Conservation (phyloP, 139 green algal genomes). For the Chlamydomonas asymmetrica region DNA sequence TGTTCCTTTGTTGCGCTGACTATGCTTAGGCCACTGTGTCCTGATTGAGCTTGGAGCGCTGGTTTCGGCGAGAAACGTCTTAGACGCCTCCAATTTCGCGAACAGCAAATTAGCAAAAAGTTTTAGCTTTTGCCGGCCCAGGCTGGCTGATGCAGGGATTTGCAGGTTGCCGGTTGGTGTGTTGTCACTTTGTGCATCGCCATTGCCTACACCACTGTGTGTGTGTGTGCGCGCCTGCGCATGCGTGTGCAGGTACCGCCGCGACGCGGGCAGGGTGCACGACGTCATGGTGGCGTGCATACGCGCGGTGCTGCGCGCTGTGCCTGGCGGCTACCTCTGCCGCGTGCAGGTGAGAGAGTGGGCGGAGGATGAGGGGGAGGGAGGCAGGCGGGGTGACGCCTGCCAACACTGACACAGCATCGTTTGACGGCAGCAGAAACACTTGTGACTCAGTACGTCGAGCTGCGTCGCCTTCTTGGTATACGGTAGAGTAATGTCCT, state of each 20-base stretch:
- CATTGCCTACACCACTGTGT: not conserved
- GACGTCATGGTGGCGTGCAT: constrained; percentile 26
- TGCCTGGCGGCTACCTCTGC: constrained; percentile 44
- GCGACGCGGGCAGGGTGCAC: constrained; percentile 20
- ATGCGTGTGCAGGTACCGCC: constrained; percentile 3
- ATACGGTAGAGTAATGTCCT: no score
- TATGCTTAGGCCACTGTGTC: not conserved
- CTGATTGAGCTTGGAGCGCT: not conserved
- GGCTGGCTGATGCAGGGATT: not conserved
- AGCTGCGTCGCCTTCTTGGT: no score
- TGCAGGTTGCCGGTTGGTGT: not conserved
- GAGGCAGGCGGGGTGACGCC: no score
- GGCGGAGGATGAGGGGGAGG: not conserved
- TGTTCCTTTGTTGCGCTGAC: not conserved
- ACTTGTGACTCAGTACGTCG: no score
- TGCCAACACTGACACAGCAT: no score
- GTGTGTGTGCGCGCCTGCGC: not conserved
- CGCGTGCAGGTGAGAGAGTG: not conserved
- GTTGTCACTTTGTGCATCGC: not conserved
- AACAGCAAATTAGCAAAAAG: not conserved
- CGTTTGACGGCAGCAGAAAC: no score
- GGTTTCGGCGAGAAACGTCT: not conserved
- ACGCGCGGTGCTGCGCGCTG: constrained; percentile 12
- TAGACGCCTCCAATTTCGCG: not conserved
- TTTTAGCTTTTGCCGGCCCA: not conserved